Percentiles rank a stretch among this genome's conserved stretches.
Evolutionary conservation across 768 basidiomycete species (phyloP).

Genomic region (Podaxis carcinomalis): DNA sequence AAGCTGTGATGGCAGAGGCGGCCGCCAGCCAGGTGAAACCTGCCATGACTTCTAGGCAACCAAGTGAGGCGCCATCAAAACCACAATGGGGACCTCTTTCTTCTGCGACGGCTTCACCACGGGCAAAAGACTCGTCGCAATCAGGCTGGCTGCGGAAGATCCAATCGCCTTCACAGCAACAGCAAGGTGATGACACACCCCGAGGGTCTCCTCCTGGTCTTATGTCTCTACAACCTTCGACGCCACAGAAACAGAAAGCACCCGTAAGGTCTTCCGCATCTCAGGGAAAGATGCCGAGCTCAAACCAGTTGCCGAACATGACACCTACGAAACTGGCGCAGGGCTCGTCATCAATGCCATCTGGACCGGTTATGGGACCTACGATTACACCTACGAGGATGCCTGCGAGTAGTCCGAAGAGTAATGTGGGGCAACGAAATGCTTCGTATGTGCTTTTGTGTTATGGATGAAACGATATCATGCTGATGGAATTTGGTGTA

Average conservation of each 20-base stretch:
- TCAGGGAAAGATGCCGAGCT: background rate
- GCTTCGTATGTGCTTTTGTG: constrained; percentile 42
- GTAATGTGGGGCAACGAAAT: constrained; percentile 31
- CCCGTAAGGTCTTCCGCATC: background rate
- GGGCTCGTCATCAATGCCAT: constrained; percentile 7
- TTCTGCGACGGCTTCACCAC: background rate
- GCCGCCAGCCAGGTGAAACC: constrained; percentile 23
- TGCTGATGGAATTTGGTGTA: background rate
- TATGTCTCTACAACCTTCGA: background rate
- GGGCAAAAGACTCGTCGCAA: background rate
- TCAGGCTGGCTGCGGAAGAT: background rate
- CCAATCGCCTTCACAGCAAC: background rate
- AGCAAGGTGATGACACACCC: background rate
- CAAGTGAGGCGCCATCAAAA: background rate
- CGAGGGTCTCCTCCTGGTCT: background rate
- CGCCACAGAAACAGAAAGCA: constrained; percentile 1
- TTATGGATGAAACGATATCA: background rate
- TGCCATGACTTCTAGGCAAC: background rate
- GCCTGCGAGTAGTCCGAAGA: constrained; percentile 19
- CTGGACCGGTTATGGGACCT: constrained; percentile 50
- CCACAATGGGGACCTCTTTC: background rate
- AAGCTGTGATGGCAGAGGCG: constrained; percentile 80
- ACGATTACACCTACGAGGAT: constrained; percentile 60
- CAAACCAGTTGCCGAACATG: background rate
- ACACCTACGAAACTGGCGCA: background rate